Base-by-base conservation (phyloP, 192 early-diverging fungal genomes). In the Umbelopsis sp. region DNA sequence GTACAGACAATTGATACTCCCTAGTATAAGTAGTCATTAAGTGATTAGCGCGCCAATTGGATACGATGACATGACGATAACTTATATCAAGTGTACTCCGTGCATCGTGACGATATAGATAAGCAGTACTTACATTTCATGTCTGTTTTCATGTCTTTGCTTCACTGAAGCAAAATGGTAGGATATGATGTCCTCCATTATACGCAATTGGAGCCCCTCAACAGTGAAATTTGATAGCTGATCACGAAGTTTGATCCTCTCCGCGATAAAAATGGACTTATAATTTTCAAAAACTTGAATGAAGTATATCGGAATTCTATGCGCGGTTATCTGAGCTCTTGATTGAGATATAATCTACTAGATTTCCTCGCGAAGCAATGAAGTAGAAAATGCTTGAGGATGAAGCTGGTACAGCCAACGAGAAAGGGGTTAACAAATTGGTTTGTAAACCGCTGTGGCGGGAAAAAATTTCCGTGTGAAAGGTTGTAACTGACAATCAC, bases 1-100 rank as follows among this genome's bases (percentile, higher is more conserved):
- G 82, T 24, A 96, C 83, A 66, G 89, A 87, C 38, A 95, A 83
- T 59, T 81, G 81, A 74, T 89, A 90, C 3, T 74, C 71, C 26
- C 73, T 77, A 53, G 14, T 12, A 41, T 41, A 41, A 36, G 6
- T 20, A 1, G 16, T 20, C n/a, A n/a, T 12, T 16, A n/a, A 62
- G 31, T 26, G 8, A 34, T 29, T 62, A 1, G 62, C 4, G 45
- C 16, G 24, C 2, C 1, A 67, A 41, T 25, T 22, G 66, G 26
- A 32, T 22, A 41, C 22, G 2, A 45, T 22, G 17, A 21, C 29
- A 36, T 2, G 65, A 45, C 36, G 32, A 24, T 26, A 34, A 11
- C 11, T 3, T 11, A 22, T 29, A 16, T 24, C 22, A 24, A 21
- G 41, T 41, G 3, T 67, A 38, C 32, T 16, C 38, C 36, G 8